Conservation (phyloP, 2,329 filamentous ascomycete genomes). For the Orbilia oligospora region DNA sequence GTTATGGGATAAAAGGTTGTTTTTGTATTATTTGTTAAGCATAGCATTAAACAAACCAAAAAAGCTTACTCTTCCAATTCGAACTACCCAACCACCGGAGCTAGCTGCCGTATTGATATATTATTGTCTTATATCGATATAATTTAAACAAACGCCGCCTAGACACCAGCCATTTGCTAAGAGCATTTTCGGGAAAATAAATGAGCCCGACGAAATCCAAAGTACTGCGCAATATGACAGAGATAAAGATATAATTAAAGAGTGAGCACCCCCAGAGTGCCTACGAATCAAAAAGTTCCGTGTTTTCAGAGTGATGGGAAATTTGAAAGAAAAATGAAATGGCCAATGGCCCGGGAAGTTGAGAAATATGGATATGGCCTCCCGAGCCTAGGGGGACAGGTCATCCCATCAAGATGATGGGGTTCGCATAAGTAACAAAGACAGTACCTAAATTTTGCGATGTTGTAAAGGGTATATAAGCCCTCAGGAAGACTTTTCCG, state of each 20-base stretch:
- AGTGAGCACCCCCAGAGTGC: no score
- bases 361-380: background rate
- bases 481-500: background rate
- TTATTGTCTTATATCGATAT: background rate
- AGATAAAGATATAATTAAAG: no score
- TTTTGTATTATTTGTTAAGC: background rate
- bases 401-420: background rate
- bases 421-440: background rate
- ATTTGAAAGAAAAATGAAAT: no score
- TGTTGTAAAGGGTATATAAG: background rate
- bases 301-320: no score
- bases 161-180: no score
- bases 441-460: background rate
- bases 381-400: background rate
- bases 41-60: constrained; percentile 4
- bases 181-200: no score
- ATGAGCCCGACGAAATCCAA: no score
- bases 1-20: background rate
- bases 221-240: no score
- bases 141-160: no score
- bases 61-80: background rate
- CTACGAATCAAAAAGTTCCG: no score
- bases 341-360: no score
- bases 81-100: background rate
- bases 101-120: background rate